Evolutionary conservation across 2,329 filamentous ascomycete species (phyloP).

Genomic region (Colletotrichum euphorbiae): DNA sequence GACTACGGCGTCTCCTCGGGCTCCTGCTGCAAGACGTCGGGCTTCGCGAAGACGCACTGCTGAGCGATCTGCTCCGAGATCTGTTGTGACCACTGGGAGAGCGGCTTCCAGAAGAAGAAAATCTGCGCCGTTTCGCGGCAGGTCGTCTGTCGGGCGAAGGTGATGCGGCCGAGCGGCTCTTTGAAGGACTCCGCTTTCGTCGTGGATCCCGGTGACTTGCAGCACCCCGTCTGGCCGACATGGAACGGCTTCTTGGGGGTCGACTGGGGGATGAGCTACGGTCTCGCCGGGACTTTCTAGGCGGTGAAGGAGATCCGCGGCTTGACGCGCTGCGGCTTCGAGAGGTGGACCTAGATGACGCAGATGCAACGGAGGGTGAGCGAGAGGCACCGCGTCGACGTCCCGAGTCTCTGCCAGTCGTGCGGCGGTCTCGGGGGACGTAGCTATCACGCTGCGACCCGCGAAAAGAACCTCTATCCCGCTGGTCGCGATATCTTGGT

Average conservation of each 20-base stretch:
- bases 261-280: conserved; percentile 46
- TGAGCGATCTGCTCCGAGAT: conserved; percentile 47
- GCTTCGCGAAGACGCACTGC: conserved; percentile 53
- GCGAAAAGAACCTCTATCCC: conserved; percentile 56
- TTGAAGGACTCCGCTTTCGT: conserved; percentile 42
- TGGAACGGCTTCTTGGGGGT: conserved; percentile 54
- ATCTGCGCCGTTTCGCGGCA: conserved; percentile 62
- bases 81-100: conserved; percentile 55
- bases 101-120: conserved; percentile 61
- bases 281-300: conserved; percentile 49
- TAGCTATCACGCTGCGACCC: conserved; percentile 62
- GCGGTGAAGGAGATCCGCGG: conserved; percentile 48
- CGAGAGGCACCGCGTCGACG: conserved; percentile 52
- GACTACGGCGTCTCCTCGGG: conserved; percentile 43
- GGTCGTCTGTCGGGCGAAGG: conserved; percentile 53
- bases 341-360: conserved; percentile 49
- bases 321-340: conserved; percentile 47
- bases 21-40: conserved; percentile 55
- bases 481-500: conserved; percentile 55
- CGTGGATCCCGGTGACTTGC: conserved; percentile 40
- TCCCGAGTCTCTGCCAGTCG: conserved; percentile 53
- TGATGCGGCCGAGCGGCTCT: conserved; percentile 48
- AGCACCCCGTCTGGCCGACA: conserved; percentile 50
- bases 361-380: conserved; percentile 50
- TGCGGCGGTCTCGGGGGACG: conserved; percentile 61